phyloP scores from a whole-genome alignment of 2,329 filamentous ascomycete genomes.

The Diplodia sapinea region DNA sequence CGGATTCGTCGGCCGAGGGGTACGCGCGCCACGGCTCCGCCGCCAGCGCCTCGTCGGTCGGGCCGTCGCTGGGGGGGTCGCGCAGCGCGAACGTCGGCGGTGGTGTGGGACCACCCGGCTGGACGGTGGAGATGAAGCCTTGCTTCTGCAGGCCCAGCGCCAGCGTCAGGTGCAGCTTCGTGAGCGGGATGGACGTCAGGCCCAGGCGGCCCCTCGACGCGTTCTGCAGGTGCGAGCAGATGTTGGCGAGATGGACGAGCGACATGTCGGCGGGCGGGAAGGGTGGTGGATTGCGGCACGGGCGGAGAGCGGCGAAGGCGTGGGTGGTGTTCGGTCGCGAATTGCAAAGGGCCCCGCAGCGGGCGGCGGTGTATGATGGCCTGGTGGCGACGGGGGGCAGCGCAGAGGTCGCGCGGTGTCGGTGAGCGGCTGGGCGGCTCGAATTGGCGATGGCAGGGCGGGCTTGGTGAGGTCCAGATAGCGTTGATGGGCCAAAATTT shows the following conservation, averaged over 20 bases:
- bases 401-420: conserved; percentile 35
- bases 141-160: conserved; percentile 79
- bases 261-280: conserved; percentile 60
- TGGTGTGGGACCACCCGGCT: conserved; percentile 70
- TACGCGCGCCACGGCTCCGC: conserved; percentile 52
- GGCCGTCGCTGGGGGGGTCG: not conserved
- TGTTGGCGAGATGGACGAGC: conserved; percentile 74
- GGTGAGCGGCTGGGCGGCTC: conserved; percentile 16
- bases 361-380: conserved; percentile 29
- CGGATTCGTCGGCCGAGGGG: conserved; percentile 45
- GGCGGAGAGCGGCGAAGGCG: not conserved
- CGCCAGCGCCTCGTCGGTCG: conserved; percentile 42
- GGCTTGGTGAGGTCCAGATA: conserved; percentile 9
- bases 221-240: conserved; percentile 92
- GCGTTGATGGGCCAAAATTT: conserved; percentile 38
- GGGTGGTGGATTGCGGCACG: not conserved
- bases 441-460: conserved; percentile 10
- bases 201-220: conserved; percentile 81
- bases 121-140: conserved; percentile 81
- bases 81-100: conserved; percentile 34
- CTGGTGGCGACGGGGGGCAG: conserved; percentile 32
- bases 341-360: conserved; percentile 6
- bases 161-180: conserved; percentile 78
- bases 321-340: not conserved
- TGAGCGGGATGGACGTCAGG: conserved; percentile 80